A percentile compares a stretch with the other conserved stretches of the same genome.
Evolutionary conservation across 148 eudicot genomes (phyloP).

Genomic region (Gaultheria prostrata): DNA sequence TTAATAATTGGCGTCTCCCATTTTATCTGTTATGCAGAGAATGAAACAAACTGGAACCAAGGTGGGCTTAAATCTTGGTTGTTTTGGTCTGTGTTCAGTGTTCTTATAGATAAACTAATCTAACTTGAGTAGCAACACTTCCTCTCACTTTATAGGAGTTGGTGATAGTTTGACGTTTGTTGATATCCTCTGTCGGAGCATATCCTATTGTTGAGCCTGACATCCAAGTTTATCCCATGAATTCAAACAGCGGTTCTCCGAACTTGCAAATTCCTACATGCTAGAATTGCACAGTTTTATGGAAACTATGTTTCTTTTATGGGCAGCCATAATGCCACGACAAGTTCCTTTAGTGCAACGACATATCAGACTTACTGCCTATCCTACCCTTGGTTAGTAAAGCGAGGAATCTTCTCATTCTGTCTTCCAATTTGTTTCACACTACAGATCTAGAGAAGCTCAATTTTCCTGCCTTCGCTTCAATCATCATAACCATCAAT

Average conservation of each 20-base stretch:
- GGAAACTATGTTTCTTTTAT: neutral
- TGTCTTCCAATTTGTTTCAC: too few relatives aligned
- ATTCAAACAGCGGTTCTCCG: neutral
- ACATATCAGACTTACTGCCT: too few relatives aligned
- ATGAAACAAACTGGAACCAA: too few relatives aligned
- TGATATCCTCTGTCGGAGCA: neutral
- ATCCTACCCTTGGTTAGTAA: too few relatives aligned
- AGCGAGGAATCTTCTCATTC: too few relatives aligned
- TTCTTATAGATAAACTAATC: neutral
- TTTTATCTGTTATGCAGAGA: too few relatives aligned
- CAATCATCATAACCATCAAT: too few relatives aligned
- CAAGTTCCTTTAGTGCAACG: too few relatives aligned
- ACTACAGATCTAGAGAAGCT: too few relatives aligned
- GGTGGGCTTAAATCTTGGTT: too few relatives aligned
- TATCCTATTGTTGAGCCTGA: neutral
- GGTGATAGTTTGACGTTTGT: neutral
- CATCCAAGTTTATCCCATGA: neutral
- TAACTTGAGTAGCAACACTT: neutral
- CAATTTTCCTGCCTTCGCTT: too few relatives aligned
- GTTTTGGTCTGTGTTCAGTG: neutral
- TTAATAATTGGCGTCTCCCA: neutral
- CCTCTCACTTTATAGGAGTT: neutral
- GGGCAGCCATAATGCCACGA: too few relatives aligned
- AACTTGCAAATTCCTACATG: neutral
- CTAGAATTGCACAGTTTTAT: neutral